Evolutionary conservation across 129 eudicot species (phyloP).

Genomic region (carrot (Daucus carota)): DNA sequence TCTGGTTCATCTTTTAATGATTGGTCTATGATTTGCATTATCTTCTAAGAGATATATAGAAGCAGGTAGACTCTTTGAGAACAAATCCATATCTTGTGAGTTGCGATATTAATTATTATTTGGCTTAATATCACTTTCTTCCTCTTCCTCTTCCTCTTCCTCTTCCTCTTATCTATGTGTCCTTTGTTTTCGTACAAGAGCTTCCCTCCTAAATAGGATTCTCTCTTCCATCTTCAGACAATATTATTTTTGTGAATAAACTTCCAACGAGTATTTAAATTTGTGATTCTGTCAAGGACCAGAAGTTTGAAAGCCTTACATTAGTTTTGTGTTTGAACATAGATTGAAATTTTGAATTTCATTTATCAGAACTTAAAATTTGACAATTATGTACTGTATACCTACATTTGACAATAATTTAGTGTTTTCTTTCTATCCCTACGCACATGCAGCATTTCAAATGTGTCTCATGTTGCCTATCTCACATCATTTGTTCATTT

Average conservation of each 20-base stretch:
- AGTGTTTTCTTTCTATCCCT: not conserved
- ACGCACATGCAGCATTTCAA: not conserved
- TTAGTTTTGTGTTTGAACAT: not conserved
- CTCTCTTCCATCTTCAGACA: not conserved
- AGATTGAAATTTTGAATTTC: not conserved
- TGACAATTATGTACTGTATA: not conserved
- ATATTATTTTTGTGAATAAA: too few relatives aligned
- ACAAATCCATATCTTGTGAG: too few relatives aligned
- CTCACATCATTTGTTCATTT: not conserved
- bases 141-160: too few relatives aligned
- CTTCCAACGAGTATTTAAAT: too few relatives aligned
- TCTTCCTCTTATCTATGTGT: not conserved
- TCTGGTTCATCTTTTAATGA: not conserved
- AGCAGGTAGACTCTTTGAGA: too few relatives aligned
- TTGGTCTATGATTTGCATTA: not conserved
- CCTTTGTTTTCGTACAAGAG: not conserved
- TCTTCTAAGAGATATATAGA: too few relatives aligned
- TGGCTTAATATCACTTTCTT: not conserved
- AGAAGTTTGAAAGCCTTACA: too few relatives aligned
- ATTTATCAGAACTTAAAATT: not conserved
- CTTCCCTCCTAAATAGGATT: not conserved
- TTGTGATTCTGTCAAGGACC: not conserved
- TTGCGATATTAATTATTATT: not conserved
- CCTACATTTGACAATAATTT: not conserved
- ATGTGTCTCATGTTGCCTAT: not conserved